Evolutionary conservation across 345 rosid species (phyloP), one percentile per base, ranked within the genome.

Genomic region (Bruguiera parviflora): DNA sequence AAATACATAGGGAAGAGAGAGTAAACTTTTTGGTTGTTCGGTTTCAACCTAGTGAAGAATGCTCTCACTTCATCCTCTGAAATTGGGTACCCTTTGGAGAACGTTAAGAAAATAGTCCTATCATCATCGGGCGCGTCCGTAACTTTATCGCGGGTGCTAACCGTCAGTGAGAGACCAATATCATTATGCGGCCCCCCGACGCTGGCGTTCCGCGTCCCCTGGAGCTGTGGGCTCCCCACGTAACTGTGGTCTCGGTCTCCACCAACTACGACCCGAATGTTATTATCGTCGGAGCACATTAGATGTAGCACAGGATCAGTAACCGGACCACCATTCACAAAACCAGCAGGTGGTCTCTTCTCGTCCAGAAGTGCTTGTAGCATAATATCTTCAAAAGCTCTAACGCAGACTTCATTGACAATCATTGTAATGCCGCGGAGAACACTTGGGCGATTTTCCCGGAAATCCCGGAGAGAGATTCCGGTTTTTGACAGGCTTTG

Each of bases 21-120:
- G 11, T 2, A 56, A 56, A 27, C 2, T 27, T 27, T 0, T 27
- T 27, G 28, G 20, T 15, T 5, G 8, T 13, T 8, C 7, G 11
- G 39, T 61, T 24, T 20, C 56, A 65, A 86, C 96, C 89, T 70
- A 2, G 81, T 73, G 80, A 91, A 83, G 80, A 77, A 84, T 20
- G 70, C 83, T 39, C 69, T 79, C 37, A 91, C 74, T 80, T 89
- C 97, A 21, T 71, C 64, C 55, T 85, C 84, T 0, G 84, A 69
- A 61, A 87, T 76, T 1, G 89, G 89, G 70, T 89, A 89, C 5
- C 97, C 97, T 75, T 74, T 87, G 0, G 97, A 91, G 71, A 91
- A 91, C 0, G 96, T 87, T 78, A 89, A 76, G 86, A 91, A 89
- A 67, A 91, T 71, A 11, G 92, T 84, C 81, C 91, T 78, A 6